Evolutionary conservation across 148 eudicot species (phyloP).

Genomic region (Tetragonia tetragonoides): DNA sequence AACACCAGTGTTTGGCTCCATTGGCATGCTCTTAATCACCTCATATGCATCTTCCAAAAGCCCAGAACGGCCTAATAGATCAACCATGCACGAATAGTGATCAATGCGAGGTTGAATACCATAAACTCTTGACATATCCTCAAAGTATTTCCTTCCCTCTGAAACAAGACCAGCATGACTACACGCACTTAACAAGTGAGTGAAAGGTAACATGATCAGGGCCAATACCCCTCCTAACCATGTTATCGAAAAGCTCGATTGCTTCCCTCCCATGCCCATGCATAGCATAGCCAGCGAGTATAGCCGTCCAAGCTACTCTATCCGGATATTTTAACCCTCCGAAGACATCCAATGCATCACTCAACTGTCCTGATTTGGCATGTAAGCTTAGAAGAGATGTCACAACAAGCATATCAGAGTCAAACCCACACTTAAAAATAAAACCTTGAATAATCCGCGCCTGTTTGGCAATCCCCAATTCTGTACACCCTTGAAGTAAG

Average conservation of each 20-base stretch:
- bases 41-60: conserved; percentile 31
- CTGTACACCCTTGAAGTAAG: conserved; percentile 39
- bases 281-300: conserved; percentile 42
- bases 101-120: conserved; percentile 37
- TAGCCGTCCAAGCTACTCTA: conserved; percentile 45
- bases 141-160: conserved; percentile 36
- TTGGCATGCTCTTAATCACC: conserved; percentile 41
- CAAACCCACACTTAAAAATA: conserved; percentile 33
- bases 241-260: conserved; percentile 30
- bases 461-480: conserved; percentile 32
- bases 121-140: conserved; percentile 35
- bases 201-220: conserved; percentile 52
- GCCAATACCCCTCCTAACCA: conserved; percentile 30
- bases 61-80: conserved; percentile 46
- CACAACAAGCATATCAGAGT: conserved; percentile 25
- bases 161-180: conserved; percentile 48
- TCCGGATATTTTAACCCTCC: conserved; percentile 31
- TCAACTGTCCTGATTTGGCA: conserved; percentile 39
- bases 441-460: conserved; percentile 33
- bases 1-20: conserved; percentile 43
- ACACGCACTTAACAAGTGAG: conserved; percentile 49
- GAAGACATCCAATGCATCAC: conserved; percentile 30
- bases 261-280: conserved; percentile 44
- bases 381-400: conserved; percentile 35
- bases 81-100: conserved; percentile 52